phyloP scores from a whole-genome alignment of 768 basidiomycete species.

The Mrakia hoshinonis region DNA sequence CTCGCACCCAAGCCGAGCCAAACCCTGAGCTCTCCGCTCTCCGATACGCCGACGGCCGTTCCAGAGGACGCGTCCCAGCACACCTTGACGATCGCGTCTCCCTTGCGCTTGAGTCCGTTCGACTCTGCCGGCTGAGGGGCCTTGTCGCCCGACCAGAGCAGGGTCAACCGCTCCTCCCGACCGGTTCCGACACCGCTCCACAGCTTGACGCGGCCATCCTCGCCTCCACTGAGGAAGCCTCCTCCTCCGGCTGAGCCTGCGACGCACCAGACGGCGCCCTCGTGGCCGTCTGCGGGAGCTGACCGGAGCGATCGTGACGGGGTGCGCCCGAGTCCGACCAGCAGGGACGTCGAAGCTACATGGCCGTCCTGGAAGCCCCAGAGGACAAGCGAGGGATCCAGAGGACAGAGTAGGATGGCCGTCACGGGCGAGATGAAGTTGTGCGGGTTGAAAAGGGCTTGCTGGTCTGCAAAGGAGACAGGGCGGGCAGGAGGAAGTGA shows the following conservation, averaged over 20 bases:
- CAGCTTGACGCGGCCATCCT: constrained; percentile 21
- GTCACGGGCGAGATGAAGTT: constrained; percentile 5
- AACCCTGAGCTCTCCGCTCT: constrained; percentile 13
- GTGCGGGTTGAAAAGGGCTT: constrained; percentile 11
- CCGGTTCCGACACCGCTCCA: constrained; percentile 1
- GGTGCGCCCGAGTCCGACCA: constrained; percentile 15
- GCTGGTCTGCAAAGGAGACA: background rate
- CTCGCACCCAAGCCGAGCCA: constrained; percentile 9
- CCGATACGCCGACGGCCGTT: constrained; percentile 3
- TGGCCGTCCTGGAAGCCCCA: constrained; percentile 22
- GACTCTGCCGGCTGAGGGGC: background rate
- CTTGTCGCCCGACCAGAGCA: constrained; percentile 9
- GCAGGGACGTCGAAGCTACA: background rate
- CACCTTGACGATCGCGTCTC: constrained; percentile 14
- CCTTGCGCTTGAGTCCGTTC: background rate
- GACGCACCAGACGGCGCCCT: constrained; percentile 19
- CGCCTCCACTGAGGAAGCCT: constrained; percentile 24
- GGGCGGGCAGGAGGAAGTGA: background rate
- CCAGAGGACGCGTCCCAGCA: constrained; percentile 24
- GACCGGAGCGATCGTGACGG: background rate
- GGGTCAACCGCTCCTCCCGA: background rate
- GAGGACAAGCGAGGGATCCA: constrained; percentile 12
- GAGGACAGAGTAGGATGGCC: background rate
- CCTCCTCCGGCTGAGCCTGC: background rate
- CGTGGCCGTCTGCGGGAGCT: constrained; percentile 5